Base-by-base conservation (phyloP, 2,329 filamentous ascomycete genomes). In the Xylariales sp. region DNA sequence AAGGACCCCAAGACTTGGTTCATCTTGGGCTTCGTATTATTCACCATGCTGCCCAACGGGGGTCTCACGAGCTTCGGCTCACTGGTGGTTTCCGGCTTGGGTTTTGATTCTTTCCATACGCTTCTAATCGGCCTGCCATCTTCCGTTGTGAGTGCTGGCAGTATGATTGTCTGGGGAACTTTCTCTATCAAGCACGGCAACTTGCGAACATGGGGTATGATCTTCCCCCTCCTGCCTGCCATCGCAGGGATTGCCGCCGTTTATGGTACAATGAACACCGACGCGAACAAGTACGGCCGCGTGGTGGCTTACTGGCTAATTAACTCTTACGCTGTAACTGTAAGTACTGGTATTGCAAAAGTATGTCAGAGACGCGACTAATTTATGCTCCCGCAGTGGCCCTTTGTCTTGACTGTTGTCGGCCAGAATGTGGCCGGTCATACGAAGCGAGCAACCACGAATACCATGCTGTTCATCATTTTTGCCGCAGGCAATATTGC, bases 1-100 rank as follows among this genome's bases (percentile, higher is more conserved):
- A 42, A 50, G 5, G 75, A 78, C 20, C 12, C 73, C 0, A 78
- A 78, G 56, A 76, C 74, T 0, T 78, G 74, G 72, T 67, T 77
- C 15, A 50, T 78, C 2, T 76, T 77, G 45, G 43, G 74, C 37
- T 69, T 76, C 62, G 67, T 74, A 0, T 55, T 69, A 2, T 73
- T 69, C 0, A 71, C 74, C 0, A 72, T 79, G 47, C 66, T 80
- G 5, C 75, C 75, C 0, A 81, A 79, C 41, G 69, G 73, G 0
- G 75, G 74, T 0, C 29, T 50, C 4, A 53, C 33, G 6, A 48
- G 37, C 37, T 51, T 47, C 33, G 46, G 46, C 13, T 45, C 50
- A 10, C 43, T 53, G 3, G 48, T 51, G 19, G 47, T 51, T 7
- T 46, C 45, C 3, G 49, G 48, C 4, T 50, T 53, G 20, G 51